Evolutionary conservation across 352 stramenopile genomes (phyloP).

Genomic region (Phytophthora rubi): DNA sequence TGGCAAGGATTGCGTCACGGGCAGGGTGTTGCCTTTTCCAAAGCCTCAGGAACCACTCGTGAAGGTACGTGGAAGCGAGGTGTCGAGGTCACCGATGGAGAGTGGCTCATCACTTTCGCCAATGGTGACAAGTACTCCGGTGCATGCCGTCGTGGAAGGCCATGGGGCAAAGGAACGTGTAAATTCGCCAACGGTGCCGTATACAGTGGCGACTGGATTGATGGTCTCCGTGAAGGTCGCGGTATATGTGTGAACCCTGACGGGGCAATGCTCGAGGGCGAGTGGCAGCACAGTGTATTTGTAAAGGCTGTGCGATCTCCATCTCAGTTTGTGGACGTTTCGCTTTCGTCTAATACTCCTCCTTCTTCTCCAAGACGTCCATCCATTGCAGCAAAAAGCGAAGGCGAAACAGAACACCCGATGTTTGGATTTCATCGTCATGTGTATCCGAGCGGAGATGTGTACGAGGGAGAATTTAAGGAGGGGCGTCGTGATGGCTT

Average conservation of each 20-base stretch:
- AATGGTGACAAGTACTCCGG: slow-evolving; percentile 86
- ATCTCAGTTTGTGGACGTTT: slow-evolving; percentile 70
- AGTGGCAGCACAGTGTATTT: slow-evolving; percentile 78
- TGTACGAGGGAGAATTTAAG: slow-evolving; percentile 76
- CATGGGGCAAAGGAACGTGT: slow-evolving; percentile 85
- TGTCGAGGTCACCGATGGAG: slow-evolving; percentile 54
- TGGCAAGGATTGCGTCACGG: slow-evolving; percentile 76
- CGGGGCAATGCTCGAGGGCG: slow-evolving; percentile 69
- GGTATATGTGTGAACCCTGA: slow-evolving; percentile 71
- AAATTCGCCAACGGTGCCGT: slow-evolving; percentile 92
- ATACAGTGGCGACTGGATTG: slow-evolving; percentile 87
- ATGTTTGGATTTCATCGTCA: slow-evolving; percentile 45
- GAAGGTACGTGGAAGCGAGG: slow-evolving; percentile 77
- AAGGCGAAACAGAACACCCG: slow-evolving; percentile 28
- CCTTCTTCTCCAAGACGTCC: slow-evolving; percentile 8
- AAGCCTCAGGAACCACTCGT: slow-evolving; percentile 62
- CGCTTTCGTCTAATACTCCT: slow-evolving; percentile 35
- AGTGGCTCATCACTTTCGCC: slow-evolving; percentile 73
- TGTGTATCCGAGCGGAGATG: slow-evolving; percentile 71
- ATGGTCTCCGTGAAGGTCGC: slow-evolving; percentile 80
- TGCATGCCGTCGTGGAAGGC: slow-evolving; percentile 56
- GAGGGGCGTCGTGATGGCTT: slow-evolving; percentile 54
- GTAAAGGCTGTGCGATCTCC: slow-evolving; percentile 49
- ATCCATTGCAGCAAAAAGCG: not conserved
- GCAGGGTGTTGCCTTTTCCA: slow-evolving; percentile 62